Conservation (phyloP, 2,329 filamentous ascomycete genomes). For the Phyllosticta citriasiana region DNA sequence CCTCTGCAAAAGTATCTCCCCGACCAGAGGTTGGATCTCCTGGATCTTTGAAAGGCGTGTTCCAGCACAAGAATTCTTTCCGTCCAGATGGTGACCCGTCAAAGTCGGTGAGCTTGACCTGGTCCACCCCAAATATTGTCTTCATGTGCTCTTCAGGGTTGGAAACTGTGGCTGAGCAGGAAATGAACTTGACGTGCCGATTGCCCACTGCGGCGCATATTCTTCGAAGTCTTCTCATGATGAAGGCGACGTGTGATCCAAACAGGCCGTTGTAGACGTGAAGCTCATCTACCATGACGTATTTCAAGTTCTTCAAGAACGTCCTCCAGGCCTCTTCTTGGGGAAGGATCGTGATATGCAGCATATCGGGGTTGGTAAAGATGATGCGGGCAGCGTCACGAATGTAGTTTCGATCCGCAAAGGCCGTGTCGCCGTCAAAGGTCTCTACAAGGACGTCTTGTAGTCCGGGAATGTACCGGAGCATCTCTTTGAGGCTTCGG, state of each 20-base stretch:
- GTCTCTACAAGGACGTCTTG: constrained; percentile 76
- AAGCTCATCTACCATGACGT: constrained; percentile 75
- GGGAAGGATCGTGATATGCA: constrained; percentile 86
- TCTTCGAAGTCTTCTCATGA: constrained; percentile 80
- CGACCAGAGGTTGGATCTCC: constrained; percentile 77
- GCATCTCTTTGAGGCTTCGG: constrained; percentile 74
- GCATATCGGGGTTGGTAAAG: constrained; percentile 97
- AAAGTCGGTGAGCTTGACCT: constrained; percentile 74
- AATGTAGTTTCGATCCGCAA: constrained; percentile 66
- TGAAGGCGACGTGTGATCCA: constrained; percentile 85
- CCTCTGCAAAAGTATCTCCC: constrained; percentile 71
- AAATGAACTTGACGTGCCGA: constrained; percentile 74
- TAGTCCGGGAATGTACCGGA: constrained; percentile 69
- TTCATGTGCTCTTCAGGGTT: constrained; percentile 89
- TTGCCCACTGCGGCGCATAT: constrained; percentile 90
- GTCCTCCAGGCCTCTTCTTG: constrained; percentile 83
- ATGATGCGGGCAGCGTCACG: constrained; percentile 85
- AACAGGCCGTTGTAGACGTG: constrained; percentile 96
- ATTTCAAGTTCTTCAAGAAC: constrained; percentile 81
- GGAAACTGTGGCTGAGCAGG: constrained; percentile 90
- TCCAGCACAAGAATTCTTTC: constrained; percentile 97
- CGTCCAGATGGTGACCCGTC: constrained; percentile 87
- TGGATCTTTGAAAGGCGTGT: constrained; percentile 88
- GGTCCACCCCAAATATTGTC: constrained; percentile 80
- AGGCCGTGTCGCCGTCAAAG: constrained; percentile 89